Evolutionary conservation across 148 eudicot genomes (phyloP).

Genomic region (Pouteria glomerata): DNA sequence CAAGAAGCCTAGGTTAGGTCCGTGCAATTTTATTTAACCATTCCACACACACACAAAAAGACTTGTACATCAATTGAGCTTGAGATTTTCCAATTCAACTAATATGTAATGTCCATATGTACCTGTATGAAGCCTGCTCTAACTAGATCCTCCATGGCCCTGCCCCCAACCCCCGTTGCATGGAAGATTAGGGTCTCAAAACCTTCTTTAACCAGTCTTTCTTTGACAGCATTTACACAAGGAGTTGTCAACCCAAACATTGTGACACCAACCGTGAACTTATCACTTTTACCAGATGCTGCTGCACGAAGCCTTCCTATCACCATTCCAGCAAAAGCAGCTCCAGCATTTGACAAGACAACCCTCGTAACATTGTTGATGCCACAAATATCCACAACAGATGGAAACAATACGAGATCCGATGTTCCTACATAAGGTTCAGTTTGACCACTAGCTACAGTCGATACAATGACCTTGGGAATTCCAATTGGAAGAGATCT

Average conservation of each 20-base stretch:
- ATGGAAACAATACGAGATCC: constrained; percentile 80
- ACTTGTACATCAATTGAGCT: background rate
- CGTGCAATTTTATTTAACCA: background rate
- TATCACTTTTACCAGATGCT: constrained; percentile 26
- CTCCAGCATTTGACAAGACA: constrained; percentile 83
- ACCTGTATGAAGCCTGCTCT: constrained; percentile 90
- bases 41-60: background rate
- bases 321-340: constrained; percentile 95
- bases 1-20: background rate
- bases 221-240: constrained; percentile 76
- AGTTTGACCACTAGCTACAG: constrained; percentile 93
- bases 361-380: constrained; percentile 69
- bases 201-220: constrained; percentile 72
- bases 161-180: constrained; percentile 97
- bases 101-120: background rate
- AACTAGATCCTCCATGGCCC: constrained; percentile 97
- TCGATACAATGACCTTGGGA: constrained; percentile 83
- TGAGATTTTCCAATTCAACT: background rate
- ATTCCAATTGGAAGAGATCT: constrained; percentile 73
- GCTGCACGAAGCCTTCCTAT: constrained; percentile 43
- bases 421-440: constrained; percentile 87
- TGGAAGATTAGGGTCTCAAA: constrained; percentile 90
- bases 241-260: constrained; percentile 99
- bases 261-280: constrained; percentile 73
- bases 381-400: constrained; percentile 98